phyloP scores from a whole-genome alignment of 2,329 filamentous ascomycete species.

The Exophiala sp. region DNA sequence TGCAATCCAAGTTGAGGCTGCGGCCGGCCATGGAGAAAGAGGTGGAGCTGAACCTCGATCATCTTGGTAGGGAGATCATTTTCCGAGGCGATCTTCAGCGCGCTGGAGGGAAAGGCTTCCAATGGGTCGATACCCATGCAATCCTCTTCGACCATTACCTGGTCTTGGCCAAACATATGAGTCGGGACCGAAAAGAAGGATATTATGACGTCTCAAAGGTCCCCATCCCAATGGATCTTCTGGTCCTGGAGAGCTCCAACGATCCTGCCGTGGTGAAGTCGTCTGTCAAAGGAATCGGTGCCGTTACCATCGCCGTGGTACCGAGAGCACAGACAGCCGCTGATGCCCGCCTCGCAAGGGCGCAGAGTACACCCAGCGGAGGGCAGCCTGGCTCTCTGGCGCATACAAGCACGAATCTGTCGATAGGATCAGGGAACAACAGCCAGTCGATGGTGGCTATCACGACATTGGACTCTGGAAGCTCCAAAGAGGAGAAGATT shows the following conservation, averaged over 20 bases:
- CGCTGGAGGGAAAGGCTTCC: slow-evolving; percentile 80
- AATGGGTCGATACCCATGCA: slow-evolving; percentile 89
- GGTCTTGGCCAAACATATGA: slow-evolving; percentile 69
- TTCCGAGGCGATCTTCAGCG: slow-evolving; percentile 83
- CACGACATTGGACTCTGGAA: slow-evolving; percentile 44
- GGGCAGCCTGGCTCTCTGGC: slow-evolving; percentile 45
- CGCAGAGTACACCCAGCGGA: slow-evolving; percentile 48
- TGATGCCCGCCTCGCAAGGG: slow-evolving; percentile 49
- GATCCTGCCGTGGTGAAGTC: slow-evolving; percentile 85
- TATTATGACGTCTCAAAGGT: slow-evolving; percentile 89
- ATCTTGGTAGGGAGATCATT: slow-evolving; percentile 86
- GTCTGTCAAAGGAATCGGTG: slow-evolving; percentile 62
- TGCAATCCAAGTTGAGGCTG: slow-evolving; percentile 75
- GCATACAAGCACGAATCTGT: slow-evolving; percentile 63
- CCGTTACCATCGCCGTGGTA: slow-evolving; percentile 54
- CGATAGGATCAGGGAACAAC: slow-evolving; percentile 53
- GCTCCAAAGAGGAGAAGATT: slow-evolving; percentile 67
- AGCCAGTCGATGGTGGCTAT: slow-evolving; percentile 44
- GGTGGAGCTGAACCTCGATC: slow-evolving; percentile 82
- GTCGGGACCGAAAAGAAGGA: slow-evolving; percentile 64
- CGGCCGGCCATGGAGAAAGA: slow-evolving; percentile 77
- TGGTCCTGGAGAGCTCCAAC: slow-evolving; percentile 85
- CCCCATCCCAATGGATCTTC: slow-evolving; percentile 91
- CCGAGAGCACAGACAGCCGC: slow-evolving; percentile 36
- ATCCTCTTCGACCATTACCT: slow-evolving; percentile 96